These are phyloP conservation scores for Zoysia japonica DNA, from an alignment of 176 grass and related monocot species.

Conservation along the genomic window DNA sequence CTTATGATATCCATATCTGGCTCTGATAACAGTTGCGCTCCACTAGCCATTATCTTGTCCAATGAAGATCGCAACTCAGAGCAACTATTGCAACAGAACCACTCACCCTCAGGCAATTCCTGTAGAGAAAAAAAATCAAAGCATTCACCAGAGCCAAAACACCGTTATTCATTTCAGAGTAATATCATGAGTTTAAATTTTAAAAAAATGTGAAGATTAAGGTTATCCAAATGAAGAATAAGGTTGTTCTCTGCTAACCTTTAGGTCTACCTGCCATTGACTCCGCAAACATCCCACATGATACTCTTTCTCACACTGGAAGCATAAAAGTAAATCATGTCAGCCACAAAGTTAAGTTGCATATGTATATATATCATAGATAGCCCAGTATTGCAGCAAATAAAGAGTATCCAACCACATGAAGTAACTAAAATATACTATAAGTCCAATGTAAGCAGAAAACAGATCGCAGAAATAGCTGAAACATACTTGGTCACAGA, in stretches of 20 bases:
- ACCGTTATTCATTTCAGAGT: slow-evolving; percentile 5
- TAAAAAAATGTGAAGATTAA: slow-evolving; percentile 14
- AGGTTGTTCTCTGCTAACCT: slow-evolving; percentile 43
- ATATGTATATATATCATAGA: slow-evolving; percentile 4
- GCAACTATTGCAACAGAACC: slow-evolving; percentile 77
- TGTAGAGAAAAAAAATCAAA: slow-evolving; percentile 45
- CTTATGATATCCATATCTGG: slow-evolving; percentile 70
- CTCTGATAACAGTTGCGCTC: slow-evolving; percentile 43
- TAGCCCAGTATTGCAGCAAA: slow-evolving; percentile 1
- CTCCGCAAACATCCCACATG: slow-evolving; percentile 85
- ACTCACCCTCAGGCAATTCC: slow-evolving; percentile 89
- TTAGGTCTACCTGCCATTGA: slow-evolving; percentile 56
- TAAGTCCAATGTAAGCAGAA: slow-evolving; percentile 33
- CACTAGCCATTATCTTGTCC: slow-evolving; percentile 60
- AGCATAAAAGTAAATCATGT: slow-evolving; percentile 22
- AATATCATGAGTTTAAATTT: slow-evolving; percentile 15
- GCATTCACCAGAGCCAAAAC: not conserved
- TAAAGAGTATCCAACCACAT: not conserved
- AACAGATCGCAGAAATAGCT: slow-evolving; percentile 18
- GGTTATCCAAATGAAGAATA: not conserved
- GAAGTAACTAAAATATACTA: slow-evolving; percentile 1
- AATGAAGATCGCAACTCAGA: slow-evolving; percentile 57
- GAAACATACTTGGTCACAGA: slow-evolving; percentile 87
- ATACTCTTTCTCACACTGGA: slow-evolving; percentile 97
- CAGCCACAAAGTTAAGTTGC: slow-evolving; percentile 21